These are phyloP conservation scores for Lactifluus volemus DNA, from an alignment of 768 basidiomycete genomes.

Conservation along the genomic window DNA sequence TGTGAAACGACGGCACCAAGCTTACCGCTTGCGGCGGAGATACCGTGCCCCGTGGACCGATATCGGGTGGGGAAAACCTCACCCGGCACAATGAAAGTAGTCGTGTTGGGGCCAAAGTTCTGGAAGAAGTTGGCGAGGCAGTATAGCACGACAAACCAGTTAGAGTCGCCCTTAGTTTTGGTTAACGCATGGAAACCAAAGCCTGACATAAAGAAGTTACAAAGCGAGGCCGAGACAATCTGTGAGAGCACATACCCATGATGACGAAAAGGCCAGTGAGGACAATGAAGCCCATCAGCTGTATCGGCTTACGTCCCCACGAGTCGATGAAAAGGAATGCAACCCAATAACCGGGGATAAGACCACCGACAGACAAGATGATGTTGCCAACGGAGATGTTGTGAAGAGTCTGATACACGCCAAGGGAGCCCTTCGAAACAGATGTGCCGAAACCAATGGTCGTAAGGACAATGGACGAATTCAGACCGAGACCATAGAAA, in stretches of 20 bases:
- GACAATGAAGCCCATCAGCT: constrained; percentile 65
- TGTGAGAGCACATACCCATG: constrained; percentile 43
- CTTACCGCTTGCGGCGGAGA: constrained; percentile 77
- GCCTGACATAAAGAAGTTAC: constrained; percentile 32
- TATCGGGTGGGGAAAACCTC: constrained; percentile 86
- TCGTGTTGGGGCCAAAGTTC: constrained; percentile 79
- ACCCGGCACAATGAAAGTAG: constrained; percentile 74
- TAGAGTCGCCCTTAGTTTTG: constrained; percentile 32
- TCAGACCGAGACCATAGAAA: constrained; percentile 84
- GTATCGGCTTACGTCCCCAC: constrained; percentile 79
- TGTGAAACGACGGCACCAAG: constrained; percentile 76
- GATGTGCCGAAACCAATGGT: constrained; percentile 67
- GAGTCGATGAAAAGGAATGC: constrained; percentile 58
- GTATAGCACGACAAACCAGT: constrained; percentile 75
- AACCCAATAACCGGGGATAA: constrained; percentile 74
- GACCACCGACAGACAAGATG: constrained; percentile 65
- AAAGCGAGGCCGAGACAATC: not conserved
- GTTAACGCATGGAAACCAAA: constrained; percentile 57
- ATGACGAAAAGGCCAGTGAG: constrained; percentile 59
- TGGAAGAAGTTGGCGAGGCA: constrained; percentile 87
- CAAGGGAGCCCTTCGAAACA: constrained; percentile 24
- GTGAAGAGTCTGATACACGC: constrained; percentile 43
- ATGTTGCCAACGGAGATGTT: constrained; percentile 70
- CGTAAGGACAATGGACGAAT: constrained; percentile 65
- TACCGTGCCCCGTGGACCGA: constrained; percentile 77